These are phyloP conservation scores for Pyrrhoderma lamaoense DNA, from an alignment of 1,284 basidiomycete genomes.

Conservation along the genomic window DNA sequence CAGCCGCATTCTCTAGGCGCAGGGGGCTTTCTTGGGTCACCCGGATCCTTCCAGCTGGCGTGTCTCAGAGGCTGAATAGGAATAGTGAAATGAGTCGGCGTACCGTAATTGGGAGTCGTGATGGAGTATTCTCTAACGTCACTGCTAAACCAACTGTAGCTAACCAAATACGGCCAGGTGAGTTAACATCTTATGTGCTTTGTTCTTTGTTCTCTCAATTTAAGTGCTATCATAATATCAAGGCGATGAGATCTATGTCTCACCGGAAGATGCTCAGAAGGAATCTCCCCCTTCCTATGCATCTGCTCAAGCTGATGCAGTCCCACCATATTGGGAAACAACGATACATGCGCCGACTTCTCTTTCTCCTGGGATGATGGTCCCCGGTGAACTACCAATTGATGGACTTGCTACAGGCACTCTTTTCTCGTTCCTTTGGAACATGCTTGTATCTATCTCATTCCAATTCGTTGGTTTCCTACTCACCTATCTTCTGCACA, in stretches of 20 bases:
- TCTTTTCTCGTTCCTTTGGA: conserved; percentile 87
- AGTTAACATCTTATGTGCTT: conserved; percentile 20
- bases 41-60: conserved; percentile 40
- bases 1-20: conserved; percentile 27
- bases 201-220: conserved; percentile 7
- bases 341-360: conserved; percentile 81
- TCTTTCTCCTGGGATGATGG: conserved; percentile 22
- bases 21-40: conserved; percentile 43
- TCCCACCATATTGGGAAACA: conserved; percentile 97
- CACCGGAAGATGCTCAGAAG: conserved; percentile 74
- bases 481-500: conserved; percentile 89
- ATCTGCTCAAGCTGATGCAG: conserved; percentile 86
- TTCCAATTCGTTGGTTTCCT: conserved; percentile 99
- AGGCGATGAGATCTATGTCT: conserved; percentile 68
- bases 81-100: not conserved
- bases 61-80: conserved; percentile 19
- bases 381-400: conserved; percentile 63
- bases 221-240: conserved; percentile 4
- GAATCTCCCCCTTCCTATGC: conserved; percentile 88
- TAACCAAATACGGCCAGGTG: conserved; percentile 58
- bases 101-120: conserved; percentile 70
- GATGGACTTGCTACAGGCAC: conserved; percentile 73
- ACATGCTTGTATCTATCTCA: conserved; percentile 86
- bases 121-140: conserved; percentile 96
- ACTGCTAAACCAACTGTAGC: conserved; percentile 78